Evolutionary conservation across 768 basidiomycete species (phyloP).

Genomic region (Mycena indigotica): DNA sequence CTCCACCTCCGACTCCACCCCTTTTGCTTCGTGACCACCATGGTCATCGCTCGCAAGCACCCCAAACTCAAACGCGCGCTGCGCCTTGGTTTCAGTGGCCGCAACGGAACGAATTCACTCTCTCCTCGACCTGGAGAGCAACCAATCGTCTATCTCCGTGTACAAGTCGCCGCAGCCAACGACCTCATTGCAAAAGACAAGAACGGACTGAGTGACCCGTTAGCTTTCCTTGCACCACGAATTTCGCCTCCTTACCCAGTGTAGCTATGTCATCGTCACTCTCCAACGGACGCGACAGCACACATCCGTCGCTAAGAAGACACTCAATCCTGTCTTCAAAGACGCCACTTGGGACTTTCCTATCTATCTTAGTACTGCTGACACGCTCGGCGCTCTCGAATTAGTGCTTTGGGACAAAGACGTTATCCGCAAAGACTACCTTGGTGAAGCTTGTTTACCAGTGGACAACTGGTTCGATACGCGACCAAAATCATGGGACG

Average conservation of each 20-base stretch:
- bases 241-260: conserved; percentile 1
- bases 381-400: conserved; percentile 74
- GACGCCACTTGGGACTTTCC: conserved; percentile 91
- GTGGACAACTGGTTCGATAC: conserved; percentile 80
- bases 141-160: conserved; percentile 65
- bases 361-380: conserved; percentile 74
- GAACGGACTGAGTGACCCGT: conserved; percentile 79
- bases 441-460: conserved; percentile 82
- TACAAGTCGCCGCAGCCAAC: conserved; percentile 69
- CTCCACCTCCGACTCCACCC: background rate
- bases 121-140: conserved; percentile 59
- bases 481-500: conserved; percentile 55
- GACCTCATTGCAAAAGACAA: conserved; percentile 65
- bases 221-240: conserved; percentile 33
- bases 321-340: conserved; percentile 68
- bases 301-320: conserved; percentile 78
- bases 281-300: conserved; percentile 59
- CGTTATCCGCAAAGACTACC: conserved; percentile 85
- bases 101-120: conserved; percentile 27
- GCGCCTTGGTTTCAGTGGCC: conserved; percentile 18
- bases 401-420: conserved; percentile 95
- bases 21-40: background rate
- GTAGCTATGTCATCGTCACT: conserved; percentile 71
- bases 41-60: background rate
- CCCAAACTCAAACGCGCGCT: conserved; percentile 3